Evolutionary conservation across 2,329 filamentous ascomycete species (phyloP).

Genomic region (Conoideocrella luteorostrata): DNA sequence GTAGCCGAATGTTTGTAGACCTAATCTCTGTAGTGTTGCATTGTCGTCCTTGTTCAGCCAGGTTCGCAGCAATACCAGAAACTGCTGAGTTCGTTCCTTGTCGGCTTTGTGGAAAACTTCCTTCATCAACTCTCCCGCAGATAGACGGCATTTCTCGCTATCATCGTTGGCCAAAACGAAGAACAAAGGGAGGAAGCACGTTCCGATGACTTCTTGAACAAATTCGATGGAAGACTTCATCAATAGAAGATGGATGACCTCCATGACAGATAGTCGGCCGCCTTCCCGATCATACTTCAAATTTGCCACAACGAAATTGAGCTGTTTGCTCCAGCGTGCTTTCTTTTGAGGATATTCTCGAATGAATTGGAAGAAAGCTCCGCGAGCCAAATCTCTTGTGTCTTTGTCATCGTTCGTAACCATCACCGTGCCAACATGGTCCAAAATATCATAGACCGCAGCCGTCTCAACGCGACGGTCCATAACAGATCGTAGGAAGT

Average conservation of each 20-base stretch:
- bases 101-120: constrained; percentile 75
- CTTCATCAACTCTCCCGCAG: constrained; percentile 73
- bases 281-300: constrained; percentile 84
- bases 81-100: constrained; percentile 61
- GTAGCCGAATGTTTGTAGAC: constrained; percentile 73
- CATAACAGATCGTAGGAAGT: constrained; percentile 82
- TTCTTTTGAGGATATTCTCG: constrained; percentile 92
- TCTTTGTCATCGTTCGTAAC: constrained; percentile 89
- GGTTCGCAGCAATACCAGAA: constrained; percentile 62
- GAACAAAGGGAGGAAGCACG: constrained; percentile 80
- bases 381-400: constrained; percentile 79
- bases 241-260: constrained; percentile 79
- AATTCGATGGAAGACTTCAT: constrained; percentile 77
- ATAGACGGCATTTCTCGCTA: constrained; percentile 74
- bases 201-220: constrained; percentile 72
- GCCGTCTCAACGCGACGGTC: constrained; percentile 80
- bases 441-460: constrained; percentile 83
- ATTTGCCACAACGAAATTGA: constrained; percentile 84
- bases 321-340: constrained; percentile 80
- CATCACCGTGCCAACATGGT: constrained; percentile 87
- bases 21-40: constrained; percentile 61
- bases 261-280: constrained; percentile 87
- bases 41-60: constrained; percentile 77
- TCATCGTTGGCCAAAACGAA: constrained; percentile 86
- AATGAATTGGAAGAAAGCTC: constrained; percentile 89